Percentiles rank a stretch among this genome's conserved stretches.
Conservation (phyloP, 1,284 basidiomycete genomes). For the Rhodotorula mucilaginosa region DNA sequence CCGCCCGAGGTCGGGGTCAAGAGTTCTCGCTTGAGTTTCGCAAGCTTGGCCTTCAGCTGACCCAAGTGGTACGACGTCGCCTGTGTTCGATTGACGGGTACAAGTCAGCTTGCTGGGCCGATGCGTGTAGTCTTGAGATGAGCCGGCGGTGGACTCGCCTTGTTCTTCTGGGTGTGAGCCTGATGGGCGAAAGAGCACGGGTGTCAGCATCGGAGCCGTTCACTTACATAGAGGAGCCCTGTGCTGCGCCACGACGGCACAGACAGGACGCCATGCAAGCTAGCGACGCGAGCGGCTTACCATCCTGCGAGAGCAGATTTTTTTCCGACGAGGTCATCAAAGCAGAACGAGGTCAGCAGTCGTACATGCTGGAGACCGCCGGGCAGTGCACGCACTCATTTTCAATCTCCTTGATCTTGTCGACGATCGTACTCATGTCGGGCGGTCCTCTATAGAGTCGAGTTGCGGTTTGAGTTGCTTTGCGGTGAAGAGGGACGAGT, state of each 20-base stretch:
- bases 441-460: neutral
- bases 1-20: constrained; percentile 75
- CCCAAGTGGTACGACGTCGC: constrained; percentile 56
- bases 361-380: constrained; percentile 12
- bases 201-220: neutral
- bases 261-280: too few species aligned
- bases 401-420: constrained; percentile 79
- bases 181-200: neutral
- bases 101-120: neutral
- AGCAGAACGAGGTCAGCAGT: constrained; percentile 13
- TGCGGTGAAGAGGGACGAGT: too few species aligned
- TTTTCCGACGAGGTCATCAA: neutral
- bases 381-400: constrained; percentile 61
- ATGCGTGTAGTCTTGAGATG: neutral
- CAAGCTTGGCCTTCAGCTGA: constrained; percentile 94
- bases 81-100: neutral
- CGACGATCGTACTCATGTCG: constrained; percentile 7
- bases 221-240: too few species aligned
- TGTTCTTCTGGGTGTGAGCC: constrained; percentile 85
- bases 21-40: constrained; percentile 92
- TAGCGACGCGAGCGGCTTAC: neutral
- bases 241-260: neutral
- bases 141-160: constrained; percentile 52
- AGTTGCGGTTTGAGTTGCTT: neutral
- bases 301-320: constrained; percentile 5